These are phyloP conservation scores for Backusella parvicylindrica DNA, from an alignment of 192 early-diverging fungal species.

Conservation along the genomic window DNA sequence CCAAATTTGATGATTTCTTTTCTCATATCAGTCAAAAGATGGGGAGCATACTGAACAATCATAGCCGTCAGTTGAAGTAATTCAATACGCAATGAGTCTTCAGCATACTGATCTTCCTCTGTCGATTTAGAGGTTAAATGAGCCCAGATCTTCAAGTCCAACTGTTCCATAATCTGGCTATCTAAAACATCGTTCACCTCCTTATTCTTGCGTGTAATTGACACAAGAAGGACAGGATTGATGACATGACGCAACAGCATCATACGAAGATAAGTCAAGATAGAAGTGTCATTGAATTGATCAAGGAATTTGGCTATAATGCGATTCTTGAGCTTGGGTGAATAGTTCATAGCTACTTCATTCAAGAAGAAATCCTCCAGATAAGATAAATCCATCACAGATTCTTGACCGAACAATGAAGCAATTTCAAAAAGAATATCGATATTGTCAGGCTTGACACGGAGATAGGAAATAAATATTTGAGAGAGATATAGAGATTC, in stretches of 20 bases:
- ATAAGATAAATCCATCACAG: constrained; percentile 59
- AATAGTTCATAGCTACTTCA: constrained; percentile 56
- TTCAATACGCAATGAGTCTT: constrained; percentile 76
- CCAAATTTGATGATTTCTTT: constrained; percentile 96
- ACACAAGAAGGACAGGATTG: constrained; percentile 79
- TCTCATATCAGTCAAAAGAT: constrained; percentile 69
- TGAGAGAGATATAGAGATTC: constrained; percentile 66
- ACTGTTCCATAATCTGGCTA: constrained; percentile 52
- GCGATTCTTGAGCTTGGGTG: constrained; percentile 53
- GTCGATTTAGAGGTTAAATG: constrained; percentile 45
- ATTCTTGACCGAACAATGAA: constrained; percentile 63
- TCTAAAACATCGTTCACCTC: constrained; percentile 56
- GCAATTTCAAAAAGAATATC: constrained; percentile 75
- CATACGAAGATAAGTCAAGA: constrained; percentile 67
- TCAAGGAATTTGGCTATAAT: constrained; percentile 78
- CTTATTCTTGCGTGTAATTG: constrained; percentile 49
- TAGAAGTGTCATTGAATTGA: constrained; percentile 57
- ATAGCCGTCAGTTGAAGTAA: constrained; percentile 90
- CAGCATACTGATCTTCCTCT: constrained; percentile 55
- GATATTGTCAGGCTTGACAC: constrained; percentile 58
- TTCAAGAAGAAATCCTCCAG: constrained; percentile 71
- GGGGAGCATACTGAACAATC: constrained; percentile 77
- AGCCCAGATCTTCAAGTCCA: constrained; percentile 60
- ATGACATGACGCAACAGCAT: constrained; percentile 74
- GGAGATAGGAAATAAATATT: constrained; percentile 68